Conservation (phyloP, 345 rosid genomes). For the Kernera saxatilis region DNA sequence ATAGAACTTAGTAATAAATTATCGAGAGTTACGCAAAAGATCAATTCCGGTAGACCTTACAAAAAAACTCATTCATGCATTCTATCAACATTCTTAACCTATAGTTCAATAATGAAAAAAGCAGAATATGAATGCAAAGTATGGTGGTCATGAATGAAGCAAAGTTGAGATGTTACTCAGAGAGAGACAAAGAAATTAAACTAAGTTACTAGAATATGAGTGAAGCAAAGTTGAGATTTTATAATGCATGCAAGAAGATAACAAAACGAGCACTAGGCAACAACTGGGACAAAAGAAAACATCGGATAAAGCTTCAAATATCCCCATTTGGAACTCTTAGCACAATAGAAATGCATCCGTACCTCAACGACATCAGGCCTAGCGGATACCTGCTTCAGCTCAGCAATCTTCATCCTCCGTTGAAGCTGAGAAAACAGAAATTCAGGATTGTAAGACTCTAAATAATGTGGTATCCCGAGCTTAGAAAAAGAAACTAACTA, state of each 20-base stretch:
- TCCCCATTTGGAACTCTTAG: neutral
- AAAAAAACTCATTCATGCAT: neutral
- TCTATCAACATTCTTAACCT: neutral
- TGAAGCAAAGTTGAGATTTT: neutral
- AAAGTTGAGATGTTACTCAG: neutral
- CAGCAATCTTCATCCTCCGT: slow-evolving; percentile 92
- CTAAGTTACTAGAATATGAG: too few species aligned
- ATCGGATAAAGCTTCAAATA: neutral
- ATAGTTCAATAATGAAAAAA: neutral
- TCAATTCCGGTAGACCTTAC: neutral
- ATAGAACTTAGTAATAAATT: neutral
- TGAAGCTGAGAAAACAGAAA: slow-evolving; percentile 51
- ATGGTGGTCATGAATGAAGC: neutral
- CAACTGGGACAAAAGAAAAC: neutral
- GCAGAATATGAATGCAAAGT: neutral
- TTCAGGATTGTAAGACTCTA: neutral
- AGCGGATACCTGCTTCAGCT: slow-evolving; percentile 82
- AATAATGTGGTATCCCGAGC: neutral
- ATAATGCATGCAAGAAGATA: neutral
- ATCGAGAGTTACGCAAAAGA: neutral
- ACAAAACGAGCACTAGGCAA: neutral
- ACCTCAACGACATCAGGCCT: slow-evolving; percentile 99
- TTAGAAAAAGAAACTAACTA: neutral
- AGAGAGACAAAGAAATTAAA: neutral
- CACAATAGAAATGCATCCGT: slow-evolving; percentile 9